Evolutionary conservation across 129 eudicot species (phyloP).

Genomic region (Pittosporum tobira): DNA sequence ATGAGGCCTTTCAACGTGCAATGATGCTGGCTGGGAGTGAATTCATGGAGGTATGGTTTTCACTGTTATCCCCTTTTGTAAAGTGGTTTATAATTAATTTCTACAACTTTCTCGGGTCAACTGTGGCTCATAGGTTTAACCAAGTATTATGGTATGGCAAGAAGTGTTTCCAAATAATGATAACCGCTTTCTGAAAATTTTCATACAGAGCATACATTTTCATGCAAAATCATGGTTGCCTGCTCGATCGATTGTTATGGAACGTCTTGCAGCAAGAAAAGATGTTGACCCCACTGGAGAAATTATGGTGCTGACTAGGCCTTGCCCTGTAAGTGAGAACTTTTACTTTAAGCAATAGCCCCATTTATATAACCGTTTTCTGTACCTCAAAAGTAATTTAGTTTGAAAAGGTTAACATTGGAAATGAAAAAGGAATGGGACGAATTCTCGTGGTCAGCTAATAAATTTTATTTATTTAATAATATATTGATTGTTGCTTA

Average conservation of each 20-base stretch:
- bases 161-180: background rate
- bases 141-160: background rate
- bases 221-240: slow-evolving; percentile 90
- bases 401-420: background rate
- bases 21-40: slow-evolving; percentile 80
- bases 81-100: background rate
- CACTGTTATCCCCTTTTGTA: background rate
- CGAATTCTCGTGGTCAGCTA: background rate
- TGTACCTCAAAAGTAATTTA: background rate
- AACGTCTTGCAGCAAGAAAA: slow-evolving; percentile 56
- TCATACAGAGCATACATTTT: slow-evolving; percentile 48
- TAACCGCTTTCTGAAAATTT: background rate
- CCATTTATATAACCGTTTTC: background rate
- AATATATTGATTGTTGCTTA: too few species aligned
- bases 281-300: slow-evolving; percentile 74
- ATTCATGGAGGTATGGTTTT: slow-evolving; percentile 63
- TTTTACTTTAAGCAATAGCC: background rate
- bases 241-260: slow-evolving; percentile 80
- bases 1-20: slow-evolving; percentile 69
- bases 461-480: background rate
- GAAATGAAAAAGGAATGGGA: background rate
- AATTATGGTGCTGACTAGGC: slow-evolving; percentile 60
- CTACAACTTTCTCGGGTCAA: background rate
- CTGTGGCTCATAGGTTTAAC: background rate
- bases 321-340: slow-evolving; percentile 65